Evolutionary conservation across 202 grass and related monocot species (phyloP).

Genomic region (Hordeum pubiflorum): DNA sequence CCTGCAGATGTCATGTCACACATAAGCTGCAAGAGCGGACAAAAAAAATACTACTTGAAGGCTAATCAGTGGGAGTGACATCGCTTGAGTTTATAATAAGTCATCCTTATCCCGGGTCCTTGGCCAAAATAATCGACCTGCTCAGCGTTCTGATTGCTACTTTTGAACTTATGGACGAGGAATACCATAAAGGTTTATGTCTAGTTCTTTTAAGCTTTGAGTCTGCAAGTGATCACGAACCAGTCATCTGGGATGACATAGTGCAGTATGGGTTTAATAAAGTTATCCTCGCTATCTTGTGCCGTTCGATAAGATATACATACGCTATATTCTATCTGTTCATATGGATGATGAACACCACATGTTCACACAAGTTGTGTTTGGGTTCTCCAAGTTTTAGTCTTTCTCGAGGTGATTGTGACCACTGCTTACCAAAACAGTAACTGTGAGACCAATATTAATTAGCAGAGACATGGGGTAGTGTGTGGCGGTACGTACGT

Average conservation of each 20-base stretch:
- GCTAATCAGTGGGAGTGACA: slow-evolving; percentile 16
- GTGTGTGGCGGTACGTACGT: slow-evolving; percentile 24
- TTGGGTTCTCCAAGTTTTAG: not conserved
- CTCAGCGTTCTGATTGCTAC: not conserved
- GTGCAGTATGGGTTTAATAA: not conserved
- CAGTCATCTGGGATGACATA: not conserved
- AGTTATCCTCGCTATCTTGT: not conserved
- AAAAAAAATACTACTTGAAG: not conserved
- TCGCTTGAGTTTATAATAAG: slow-evolving; percentile 20
- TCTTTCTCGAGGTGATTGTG: slow-evolving; percentile 6
- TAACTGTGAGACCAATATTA: not conserved
- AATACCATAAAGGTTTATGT: not conserved
- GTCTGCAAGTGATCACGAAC: not conserved
- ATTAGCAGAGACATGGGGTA: not conserved
- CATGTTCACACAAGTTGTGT: not conserved
- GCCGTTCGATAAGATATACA: not conserved
- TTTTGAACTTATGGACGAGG: not conserved
- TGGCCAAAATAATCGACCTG: not conserved
- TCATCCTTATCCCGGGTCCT: slow-evolving; percentile 30
- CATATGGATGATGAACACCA: not conserved
- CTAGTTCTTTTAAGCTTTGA: not conserved
- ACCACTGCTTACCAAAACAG: not conserved
- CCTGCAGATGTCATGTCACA: not conserved
- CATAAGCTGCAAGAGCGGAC: not conserved
- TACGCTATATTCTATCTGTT: not conserved